Conservation (phyloP, 805 yeast species). For the Komagataella kurtzmanii region DNA sequence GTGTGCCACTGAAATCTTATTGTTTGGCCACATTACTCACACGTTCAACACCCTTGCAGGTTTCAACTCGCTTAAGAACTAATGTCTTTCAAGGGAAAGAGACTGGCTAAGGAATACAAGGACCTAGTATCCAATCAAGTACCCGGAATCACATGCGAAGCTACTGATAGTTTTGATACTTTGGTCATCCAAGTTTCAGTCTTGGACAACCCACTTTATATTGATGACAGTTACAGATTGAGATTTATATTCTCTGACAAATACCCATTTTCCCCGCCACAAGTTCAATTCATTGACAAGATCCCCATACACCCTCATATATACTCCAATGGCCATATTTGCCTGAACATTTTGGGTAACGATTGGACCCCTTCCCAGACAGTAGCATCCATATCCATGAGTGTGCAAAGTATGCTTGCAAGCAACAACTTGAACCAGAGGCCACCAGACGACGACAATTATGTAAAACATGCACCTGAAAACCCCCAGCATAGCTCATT, state of each 20-base stretch:
- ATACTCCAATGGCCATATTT: constrained; percentile 69
- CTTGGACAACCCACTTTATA: constrained; percentile 21
- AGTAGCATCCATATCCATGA: constrained; percentile 31
- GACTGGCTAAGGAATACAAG: not conserved
- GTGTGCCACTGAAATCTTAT: not conserved
- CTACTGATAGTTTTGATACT: constrained; percentile 1
- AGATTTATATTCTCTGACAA: constrained; percentile 25
- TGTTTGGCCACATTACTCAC: not conserved
- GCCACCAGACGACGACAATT: constrained; percentile 43
- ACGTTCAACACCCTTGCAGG: not conserved
- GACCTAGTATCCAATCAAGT: not conserved
- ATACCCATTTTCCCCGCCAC: constrained; percentile 50
- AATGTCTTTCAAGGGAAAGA: not conserved
- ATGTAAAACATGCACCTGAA: constrained; percentile 37
- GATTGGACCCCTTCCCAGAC: constrained; percentile 59
- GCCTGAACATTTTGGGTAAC: constrained; percentile 49
- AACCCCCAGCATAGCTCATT: constrained; percentile 40
- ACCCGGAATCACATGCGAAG: not conserved
- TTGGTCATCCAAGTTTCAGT: constrained; percentile 25
- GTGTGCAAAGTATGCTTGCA: constrained; percentile 52
- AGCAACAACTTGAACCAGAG: constrained; percentile 31
- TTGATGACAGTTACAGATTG: constrained; percentile 23
- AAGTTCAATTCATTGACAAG: constrained; percentile 32
- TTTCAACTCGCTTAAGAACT: not conserved
- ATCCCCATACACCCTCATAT: constrained; percentile 68